Evolutionary conservation across 192 early-diverging fungal species (phyloP), one percentile per base, ranked within the genome.

Genomic region (Coemansia sp.): DNA sequence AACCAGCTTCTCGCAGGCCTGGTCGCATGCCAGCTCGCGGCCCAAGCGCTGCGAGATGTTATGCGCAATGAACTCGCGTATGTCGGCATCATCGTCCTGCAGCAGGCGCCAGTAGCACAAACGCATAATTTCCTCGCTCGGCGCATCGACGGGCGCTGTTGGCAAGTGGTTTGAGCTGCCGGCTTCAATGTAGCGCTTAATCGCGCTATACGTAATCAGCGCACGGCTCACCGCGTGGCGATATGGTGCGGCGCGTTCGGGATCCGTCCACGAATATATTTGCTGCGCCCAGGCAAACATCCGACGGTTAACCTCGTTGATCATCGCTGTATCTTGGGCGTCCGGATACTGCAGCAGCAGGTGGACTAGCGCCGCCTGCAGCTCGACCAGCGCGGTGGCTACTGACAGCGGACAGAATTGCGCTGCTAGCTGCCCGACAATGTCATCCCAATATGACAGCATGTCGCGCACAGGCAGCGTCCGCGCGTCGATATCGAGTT

Each of bases 51-150:
- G 53, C 0, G 85, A 83, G 17, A 85, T 84, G 54, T 84, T 82
- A 19, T 45, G 47, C 2, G 90, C 81, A 4, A 78, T 76, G 38
- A 70, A 81, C n/a, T 87, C 69, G 8, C 90, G 81, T 1, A 92
- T 78, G 44, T 88, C 88, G 15, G 75, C 75, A 50, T 92, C 88
- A 51, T 92, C 90, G 74, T 92, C 90, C 56, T 92, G 78, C 45
- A 91, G 53, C 31, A 83, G 42, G 3, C 58, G 46, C 46, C 75
- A 65, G 28, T 63, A 77, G 22, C 74, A 70, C 41, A 82, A 50
- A 0, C 75, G 62, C 56, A 84, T 64, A 10, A 81, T 70, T 65
- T 84, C 58, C 23, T 81, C 74, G 44, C 77, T 79, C 3, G 43
- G 31, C 20, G 41, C 21, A 15, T 56, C 31, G 64, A 61, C 6